Evolutionary conservation across 2,329 filamentous ascomycete genomes (phyloP), one percentile per base, ranked within the genome.

Genomic region (Beauveria varroae): DNA sequence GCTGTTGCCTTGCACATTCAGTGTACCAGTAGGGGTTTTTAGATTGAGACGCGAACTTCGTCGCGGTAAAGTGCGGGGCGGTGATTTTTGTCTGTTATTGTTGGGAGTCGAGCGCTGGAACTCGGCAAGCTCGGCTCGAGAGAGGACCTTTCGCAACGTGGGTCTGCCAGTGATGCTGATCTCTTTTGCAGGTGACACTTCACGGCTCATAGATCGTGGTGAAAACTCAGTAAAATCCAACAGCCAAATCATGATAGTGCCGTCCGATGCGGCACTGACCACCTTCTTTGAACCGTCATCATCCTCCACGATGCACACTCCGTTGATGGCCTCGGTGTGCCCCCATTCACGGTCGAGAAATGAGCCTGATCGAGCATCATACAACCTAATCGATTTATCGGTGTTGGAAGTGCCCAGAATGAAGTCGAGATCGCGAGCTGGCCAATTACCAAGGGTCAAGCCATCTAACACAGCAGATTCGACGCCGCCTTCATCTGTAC

Each of bases 371-470:
- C 88, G 86, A 34, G 85, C 80, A 66, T 96, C 90, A 68, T 99
- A 99, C 18, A 99, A 78, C 41, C 95, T 83, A 61, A 99, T 88
- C 0, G 95, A 98, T 72, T 98, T 99, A 73, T 99, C 95, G 1
- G 91, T 96, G 67, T 93, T 93, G 9, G 93, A 97, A 12, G 95
- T 83, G n/a, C 91, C 93, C 20, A 95, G 81, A 57, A 99, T 81
- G 56, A 96, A 83, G 30, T 86, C 83, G 3, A 81, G 74, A 46
- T 78, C 85, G 71, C 72, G 80, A 50, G 74, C 82, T 74, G 64
- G 81, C 73, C 67, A 85, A 75, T 70, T 85, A 68, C 71, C 86
- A 62, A 87, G 84, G 2, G 86, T 85, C 34, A 99, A 79, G 0
- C 89, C 90, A 65, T 93, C 90, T 66, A 98, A 77, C 49, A 95